These are phyloP conservation scores for Diaporthe aspalathi DNA, from an alignment of 2,329 filamentous ascomycete genomes.

Conservation along the genomic window DNA sequence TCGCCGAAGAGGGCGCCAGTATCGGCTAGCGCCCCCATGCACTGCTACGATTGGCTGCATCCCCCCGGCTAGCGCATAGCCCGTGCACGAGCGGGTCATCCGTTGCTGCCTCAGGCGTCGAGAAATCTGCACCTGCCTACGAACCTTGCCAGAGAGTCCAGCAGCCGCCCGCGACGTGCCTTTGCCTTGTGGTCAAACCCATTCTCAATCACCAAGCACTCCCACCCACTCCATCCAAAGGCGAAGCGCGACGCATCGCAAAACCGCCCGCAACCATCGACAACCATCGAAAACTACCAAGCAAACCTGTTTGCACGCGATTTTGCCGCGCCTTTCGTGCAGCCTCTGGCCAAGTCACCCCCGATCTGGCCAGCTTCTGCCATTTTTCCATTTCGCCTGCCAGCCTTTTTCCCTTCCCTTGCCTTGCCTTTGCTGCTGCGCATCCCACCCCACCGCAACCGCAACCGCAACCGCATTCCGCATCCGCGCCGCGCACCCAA, in stretches of 20 bases:
- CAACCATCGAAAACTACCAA: constrained; percentile 65
- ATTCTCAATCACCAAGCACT: constrained; percentile 49
- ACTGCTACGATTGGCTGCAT: constrained; percentile 50
- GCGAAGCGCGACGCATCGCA: constrained; percentile 65
- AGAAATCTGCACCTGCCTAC: constrained; percentile 45
- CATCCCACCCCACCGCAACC: constrained; percentile 37
- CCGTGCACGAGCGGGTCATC: constrained; percentile 9
- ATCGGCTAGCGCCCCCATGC: constrained; percentile 19
- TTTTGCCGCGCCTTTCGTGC: constrained; percentile 60
- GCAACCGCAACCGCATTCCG: constrained; percentile 32
- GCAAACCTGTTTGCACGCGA: constrained; percentile 66
- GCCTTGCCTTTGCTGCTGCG: constrained; percentile 22
- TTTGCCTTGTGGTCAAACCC: constrained; percentile 60
- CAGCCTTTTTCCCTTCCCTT: constrained; percentile 33
- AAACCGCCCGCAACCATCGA: constrained; percentile 69
- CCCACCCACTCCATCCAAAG: constrained; percentile 54
- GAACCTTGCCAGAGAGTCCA: constrained; percentile 60
- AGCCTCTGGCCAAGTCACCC: constrained; percentile 56
- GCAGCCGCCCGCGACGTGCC: constrained; percentile 35
- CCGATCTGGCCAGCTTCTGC: constrained; percentile 50
- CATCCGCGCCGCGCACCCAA: constrained; percentile 7
- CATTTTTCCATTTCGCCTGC: constrained; percentile 51
- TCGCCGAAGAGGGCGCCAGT: not conserved
- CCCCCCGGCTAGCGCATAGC: constrained; percentile 45
- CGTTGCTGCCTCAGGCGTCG: constrained; percentile 39